phyloP scores from a whole-genome alignment of 2,329 filamentous ascomycete genomes.

The Phialemonium atrogriseum region DNA sequence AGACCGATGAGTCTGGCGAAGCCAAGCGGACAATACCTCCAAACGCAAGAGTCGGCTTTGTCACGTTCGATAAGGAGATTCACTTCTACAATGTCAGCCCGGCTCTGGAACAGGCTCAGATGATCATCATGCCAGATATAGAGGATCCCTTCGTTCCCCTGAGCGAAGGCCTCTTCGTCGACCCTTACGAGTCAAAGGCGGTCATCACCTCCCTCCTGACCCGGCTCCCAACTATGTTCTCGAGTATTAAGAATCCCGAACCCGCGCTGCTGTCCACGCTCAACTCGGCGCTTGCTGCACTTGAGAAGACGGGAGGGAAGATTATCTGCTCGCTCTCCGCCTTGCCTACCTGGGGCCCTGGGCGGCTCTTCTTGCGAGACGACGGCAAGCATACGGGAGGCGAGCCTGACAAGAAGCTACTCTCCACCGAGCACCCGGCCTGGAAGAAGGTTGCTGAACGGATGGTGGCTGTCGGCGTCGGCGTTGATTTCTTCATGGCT shows the following conservation, averaged over 20 bases:
- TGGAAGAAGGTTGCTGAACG: slow-evolving; percentile 84
- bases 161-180: slow-evolving; percentile 86
- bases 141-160: slow-evolving; percentile 94
- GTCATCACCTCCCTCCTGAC: slow-evolving; percentile 84
- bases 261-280: slow-evolving; percentile 79
- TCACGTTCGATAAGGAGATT: slow-evolving; percentile 93
- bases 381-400: slow-evolving; percentile 79
- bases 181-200: slow-evolving; percentile 80
- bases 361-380: slow-evolving; percentile 75
- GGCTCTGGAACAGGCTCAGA: slow-evolving; percentile 77
- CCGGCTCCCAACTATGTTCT: slow-evolving; percentile 78
- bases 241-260: slow-evolving; percentile 81
- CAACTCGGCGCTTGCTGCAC: slow-evolving; percentile 73
- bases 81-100: slow-evolving; percentile 95
- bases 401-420: slow-evolving; percentile 86
- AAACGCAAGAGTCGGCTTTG: slow-evolving; percentile 83
- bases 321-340: slow-evolving; percentile 79
- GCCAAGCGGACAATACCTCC: slow-evolving; percentile 57
- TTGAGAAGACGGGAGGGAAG: slow-evolving; percentile 85
- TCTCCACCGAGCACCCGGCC: slow-evolving; percentile 79
- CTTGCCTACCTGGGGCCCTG: slow-evolving; percentile 88
- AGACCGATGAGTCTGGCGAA: slow-evolving; percentile 42
- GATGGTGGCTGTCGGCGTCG: slow-evolving; percentile 79
- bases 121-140: slow-evolving; percentile 97
- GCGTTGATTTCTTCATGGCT: slow-evolving; percentile 90